Conservation (phyloP, 805 yeast genomes). For the Komagataella mondaviorum region DNA sequence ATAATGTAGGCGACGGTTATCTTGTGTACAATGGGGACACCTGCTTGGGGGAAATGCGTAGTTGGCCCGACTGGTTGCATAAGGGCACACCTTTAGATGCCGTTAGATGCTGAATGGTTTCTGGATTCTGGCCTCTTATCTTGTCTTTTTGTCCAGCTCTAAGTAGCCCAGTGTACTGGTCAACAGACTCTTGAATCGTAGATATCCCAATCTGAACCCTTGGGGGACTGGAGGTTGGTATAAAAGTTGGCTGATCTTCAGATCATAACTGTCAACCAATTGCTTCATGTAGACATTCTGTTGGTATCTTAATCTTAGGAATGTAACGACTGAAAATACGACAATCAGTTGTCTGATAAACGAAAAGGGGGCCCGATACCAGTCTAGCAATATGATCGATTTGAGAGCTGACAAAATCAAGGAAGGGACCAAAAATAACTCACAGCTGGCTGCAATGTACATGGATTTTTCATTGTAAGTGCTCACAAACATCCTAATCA, state of each 20-base stretch:
- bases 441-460: conserved; percentile 30
- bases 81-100: too few species aligned
- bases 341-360: conserved; percentile 21
- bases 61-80: neutral
- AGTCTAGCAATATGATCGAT: conserved; percentile 23
- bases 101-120: too few species aligned
- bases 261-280: conserved; percentile 32
- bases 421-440: conserved; percentile 26
- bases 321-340: conserved; percentile 31
- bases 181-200: neutral
- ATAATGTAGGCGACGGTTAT: neutral
- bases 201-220: conserved; percentile 4
- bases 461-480: conserved; percentile 28
- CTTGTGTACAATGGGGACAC: too few species aligned
- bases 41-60: neutral
- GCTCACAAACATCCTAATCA: conserved; percentile 19
- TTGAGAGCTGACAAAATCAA: conserved; percentile 26
- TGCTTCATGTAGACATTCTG: conserved; percentile 41
- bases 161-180: neutral
- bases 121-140: neutral
- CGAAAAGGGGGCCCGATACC: conserved; percentile 16
- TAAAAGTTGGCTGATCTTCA: conserved; percentile 22
- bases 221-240: conserved; percentile 24
- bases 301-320: conserved; percentile 47
- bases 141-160: neutral